Evolutionary conservation across 768 basidiomycete species (phyloP), one percentile per base, ranked within the genome.

Genomic region (Dendrothele bispora): DNA sequence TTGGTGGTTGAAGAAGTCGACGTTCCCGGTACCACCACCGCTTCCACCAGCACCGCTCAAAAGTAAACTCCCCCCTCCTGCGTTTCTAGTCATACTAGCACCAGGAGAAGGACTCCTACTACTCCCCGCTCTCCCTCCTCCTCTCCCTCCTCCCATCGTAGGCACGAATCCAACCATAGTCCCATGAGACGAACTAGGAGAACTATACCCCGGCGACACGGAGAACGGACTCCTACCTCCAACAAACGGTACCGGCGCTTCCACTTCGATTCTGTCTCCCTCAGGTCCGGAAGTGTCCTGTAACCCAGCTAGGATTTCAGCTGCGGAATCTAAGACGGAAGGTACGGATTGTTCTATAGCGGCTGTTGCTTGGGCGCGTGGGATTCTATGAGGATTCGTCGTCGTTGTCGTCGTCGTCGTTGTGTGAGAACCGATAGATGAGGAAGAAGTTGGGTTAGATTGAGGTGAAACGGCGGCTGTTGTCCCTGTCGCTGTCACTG

Each of bases 281-380:
- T 78, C 77, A 54, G 78, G 76, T 29, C 70, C 46, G 61, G 70
- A 51, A 53, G 67, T 55, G n/a, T 49, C 39, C 24, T 39, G 40
- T 14, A 65, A 53, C 4, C 70, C 68, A 4, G 82, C 63, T 29
- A 94, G 79, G 25, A 91, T 78, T 18, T 84, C 79, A 1, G 91
- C 88, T 2, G 92, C 92, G 49, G 81, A 83, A 56, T 92, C 90
- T 38, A 95, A 75, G 1, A 93, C 92, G 5, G 88, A 87, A 4
- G 92, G 92, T 3, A 91, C 87, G n/a, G 78, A 73, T 43, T 84
- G 82, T 39, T 93, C 90, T 37, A 91, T 73, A 5, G 83, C 78
- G 49, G 88, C 88, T 0, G 86, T 86, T 27, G 74, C 73, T 62
- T 86, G 86, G 17, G 83, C 80, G 32, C 88, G 77, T 0, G 88